Conservation (phyloP, 1,284 basidiomycete species). For the Pseudozyma pruni region DNA sequence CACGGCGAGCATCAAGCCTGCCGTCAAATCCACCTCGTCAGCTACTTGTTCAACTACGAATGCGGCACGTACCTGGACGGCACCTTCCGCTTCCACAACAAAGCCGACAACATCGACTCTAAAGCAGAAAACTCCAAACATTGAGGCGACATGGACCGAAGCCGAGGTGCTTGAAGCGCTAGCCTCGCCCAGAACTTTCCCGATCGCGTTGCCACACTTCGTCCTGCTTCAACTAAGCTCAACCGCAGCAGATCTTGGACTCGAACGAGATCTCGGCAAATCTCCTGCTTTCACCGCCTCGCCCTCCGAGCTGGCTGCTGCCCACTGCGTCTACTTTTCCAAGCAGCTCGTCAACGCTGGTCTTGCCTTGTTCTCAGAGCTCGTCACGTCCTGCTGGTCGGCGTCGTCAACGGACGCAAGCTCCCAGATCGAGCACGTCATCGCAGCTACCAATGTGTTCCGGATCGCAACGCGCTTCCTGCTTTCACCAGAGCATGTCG, state of each 20-base stretch:
- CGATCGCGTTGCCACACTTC: constrained; percentile 10
- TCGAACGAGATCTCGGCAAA: constrained; percentile 13
- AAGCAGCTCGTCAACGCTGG: constrained; percentile 57
- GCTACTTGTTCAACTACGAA: constrained; percentile 6
- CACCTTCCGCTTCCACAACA: background rate
- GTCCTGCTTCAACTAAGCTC: constrained; percentile 25
- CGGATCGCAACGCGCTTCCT: constrained; percentile 38
- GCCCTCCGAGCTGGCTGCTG: constrained; percentile 10
- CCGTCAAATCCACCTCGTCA: background rate
- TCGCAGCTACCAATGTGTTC: constrained; percentile 23
- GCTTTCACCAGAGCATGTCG: constrained; percentile 7
- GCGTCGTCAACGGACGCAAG: background rate
- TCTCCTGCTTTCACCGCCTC: constrained; percentile 2
- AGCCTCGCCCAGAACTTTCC: constrained; percentile 5
- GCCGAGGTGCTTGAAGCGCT: constrained; percentile 26
- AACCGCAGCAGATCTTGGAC: constrained; percentile 15
- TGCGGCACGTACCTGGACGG: constrained; percentile 2
- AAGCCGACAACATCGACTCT: background rate
- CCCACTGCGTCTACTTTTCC: constrained; percentile 33
- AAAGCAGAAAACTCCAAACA: background rate
- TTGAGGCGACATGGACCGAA: constrained; percentile 26
- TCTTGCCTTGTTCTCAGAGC: constrained; percentile 17
- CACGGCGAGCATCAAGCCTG: background rate
- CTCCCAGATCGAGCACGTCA: constrained; percentile 7
- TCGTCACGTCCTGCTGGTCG: constrained; percentile 36